Percentiles rank a stretch among this genome's conserved stretches.
Evolutionary conservation across 148 eudicot species (phyloP).

Genomic region (Camellia sinensis): DNA sequence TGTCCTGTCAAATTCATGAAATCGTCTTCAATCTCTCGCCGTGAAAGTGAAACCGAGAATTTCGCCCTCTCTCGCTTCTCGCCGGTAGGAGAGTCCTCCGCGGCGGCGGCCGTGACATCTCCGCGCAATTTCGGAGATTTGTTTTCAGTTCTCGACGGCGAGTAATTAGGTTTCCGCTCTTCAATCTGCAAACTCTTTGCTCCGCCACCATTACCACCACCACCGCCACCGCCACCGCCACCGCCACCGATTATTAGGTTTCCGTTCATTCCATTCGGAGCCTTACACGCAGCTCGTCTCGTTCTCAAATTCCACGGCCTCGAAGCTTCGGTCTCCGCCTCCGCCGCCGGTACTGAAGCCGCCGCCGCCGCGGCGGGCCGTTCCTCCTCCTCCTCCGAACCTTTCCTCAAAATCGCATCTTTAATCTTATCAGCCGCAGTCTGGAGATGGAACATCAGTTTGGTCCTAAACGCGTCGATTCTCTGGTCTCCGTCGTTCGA

Average conservation of each 20-base stretch:
- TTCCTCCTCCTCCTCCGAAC: conserved; percentile 21
- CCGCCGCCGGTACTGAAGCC: conserved; percentile 2
- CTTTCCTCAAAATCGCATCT: conserved; percentile 35
- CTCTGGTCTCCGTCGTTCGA: conserved; percentile 31
- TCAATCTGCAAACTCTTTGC: conserved; percentile 19
- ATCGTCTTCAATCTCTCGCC: conserved; percentile 43
- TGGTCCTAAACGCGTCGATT: conserved; percentile 55
- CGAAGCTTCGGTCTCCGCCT: conserved; percentile 12
- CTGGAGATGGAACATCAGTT: conserved; percentile 58
- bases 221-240: background rate
- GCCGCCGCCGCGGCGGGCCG: conserved; percentile 18
- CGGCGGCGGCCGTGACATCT: background rate
- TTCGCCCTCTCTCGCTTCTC: conserved; percentile 32
- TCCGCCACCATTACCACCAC: conserved; percentile 14
- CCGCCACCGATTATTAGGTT: conserved; percentile 1
- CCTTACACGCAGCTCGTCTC: conserved; percentile 52
- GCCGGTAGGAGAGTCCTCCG: conserved; percentile 13
- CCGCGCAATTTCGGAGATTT: conserved; percentile 30
- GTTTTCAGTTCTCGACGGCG: conserved; percentile 26
- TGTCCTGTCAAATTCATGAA: conserved; percentile 36
- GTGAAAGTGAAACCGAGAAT: conserved; percentile 37
- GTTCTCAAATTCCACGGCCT: conserved; percentile 79
- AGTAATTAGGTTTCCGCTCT: conserved; percentile 21
- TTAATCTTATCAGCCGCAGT: conserved; percentile 55
- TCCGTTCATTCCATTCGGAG: conserved; percentile 21